Percentiles rank a stretch among this genome's conserved stretches.
phyloP scores from a whole-genome alignment of 1,284 basidiomycete genomes.

The Pyrrhoderma noxium region DNA sequence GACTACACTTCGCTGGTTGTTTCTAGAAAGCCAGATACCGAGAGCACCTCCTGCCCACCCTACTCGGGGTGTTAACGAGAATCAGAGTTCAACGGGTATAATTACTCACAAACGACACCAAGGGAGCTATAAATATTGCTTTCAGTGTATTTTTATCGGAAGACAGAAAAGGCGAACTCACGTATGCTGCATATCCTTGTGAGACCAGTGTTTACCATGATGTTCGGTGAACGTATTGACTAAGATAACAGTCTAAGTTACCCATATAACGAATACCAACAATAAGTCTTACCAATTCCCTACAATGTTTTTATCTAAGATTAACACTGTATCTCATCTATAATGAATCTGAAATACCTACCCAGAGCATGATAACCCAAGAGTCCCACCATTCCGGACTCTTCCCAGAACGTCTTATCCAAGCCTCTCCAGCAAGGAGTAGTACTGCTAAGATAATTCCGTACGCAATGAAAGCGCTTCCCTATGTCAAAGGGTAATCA shows the following conservation, averaged over 20 bases:
- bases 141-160: background rate
- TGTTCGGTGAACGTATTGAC: constrained; percentile 96
- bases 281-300: constrained; percentile 45
- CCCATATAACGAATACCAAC: constrained; percentile 8
- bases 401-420: constrained; percentile 64
- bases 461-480: constrained; percentile 84
- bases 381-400: constrained; percentile 92
- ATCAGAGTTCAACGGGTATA: background rate
- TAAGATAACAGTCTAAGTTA: constrained; percentile 23
- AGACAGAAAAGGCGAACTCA: constrained; percentile 31
- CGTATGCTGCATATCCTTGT: constrained; percentile 95
- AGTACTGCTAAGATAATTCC: constrained; percentile 80
- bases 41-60: constrained; percentile 91
- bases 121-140: constrained; percentile 32
- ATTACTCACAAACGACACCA: constrained; percentile 50
- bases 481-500: constrained; percentile 29
- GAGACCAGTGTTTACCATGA: constrained; percentile 73
- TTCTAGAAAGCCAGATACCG: constrained; percentile 80
- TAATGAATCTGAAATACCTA: constrained; percentile 30
- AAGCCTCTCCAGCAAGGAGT: constrained; percentile 75
- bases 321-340: no score
- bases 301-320: constrained; percentile 23
- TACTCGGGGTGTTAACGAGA: constrained; percentile 24
- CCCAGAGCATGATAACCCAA: constrained; percentile 85
- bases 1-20: constrained; percentile 75